Base-by-base conservation (phyloP, 805 yeast genomes). In the Spathaspora sp. region DNA sequence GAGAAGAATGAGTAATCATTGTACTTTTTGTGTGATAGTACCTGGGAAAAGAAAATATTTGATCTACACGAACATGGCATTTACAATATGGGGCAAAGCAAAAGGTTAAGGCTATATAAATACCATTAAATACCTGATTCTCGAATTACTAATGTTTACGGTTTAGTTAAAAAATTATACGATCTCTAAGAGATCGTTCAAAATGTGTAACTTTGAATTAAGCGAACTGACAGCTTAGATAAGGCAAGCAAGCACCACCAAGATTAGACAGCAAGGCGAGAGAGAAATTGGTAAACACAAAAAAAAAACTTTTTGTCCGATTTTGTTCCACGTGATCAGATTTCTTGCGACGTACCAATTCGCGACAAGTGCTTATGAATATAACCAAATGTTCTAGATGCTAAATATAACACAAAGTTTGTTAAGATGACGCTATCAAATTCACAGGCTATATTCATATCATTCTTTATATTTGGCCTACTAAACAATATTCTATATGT, bases 401-500 rank as follows among this genome's bases (percentile, higher is more conserved):
- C 17, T 23, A 23, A 23, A 31, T 31, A 31, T 11, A 11, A 14
- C 35, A 31, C 35, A 31, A 23, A 23, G 26, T 3, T 6, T 29
- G 11, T 29, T 29, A 9, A 29, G 32, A 40, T 40, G 43, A 19
- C 23, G 17, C n/a, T 47, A 17, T 40, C 52, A n/a, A 47, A 51
- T n/a, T 23, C 32, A 5, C 49, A 43, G 32, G 47, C 47, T 29
- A 51, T 74, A 6, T 84, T 80, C 59, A 44, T 65, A 0, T 75
- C 87, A 11, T 92, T 92, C 65, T 86, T 93, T 83, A 61, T 85
- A 1, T 89, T 92, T 66, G 99, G 98, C 0, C 78, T 93, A 10
- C 72, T 91, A 38, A 93, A 93, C 68, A 93, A 93, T 65, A 86
- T 93, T 10, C 79, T 93, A 0, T 93, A 92, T 69, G 97, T 93